These are phyloP conservation scores for Capsicum chinense DNA, from an alignment of 257 asterid genomes.

Conservation along the genomic window DNA sequence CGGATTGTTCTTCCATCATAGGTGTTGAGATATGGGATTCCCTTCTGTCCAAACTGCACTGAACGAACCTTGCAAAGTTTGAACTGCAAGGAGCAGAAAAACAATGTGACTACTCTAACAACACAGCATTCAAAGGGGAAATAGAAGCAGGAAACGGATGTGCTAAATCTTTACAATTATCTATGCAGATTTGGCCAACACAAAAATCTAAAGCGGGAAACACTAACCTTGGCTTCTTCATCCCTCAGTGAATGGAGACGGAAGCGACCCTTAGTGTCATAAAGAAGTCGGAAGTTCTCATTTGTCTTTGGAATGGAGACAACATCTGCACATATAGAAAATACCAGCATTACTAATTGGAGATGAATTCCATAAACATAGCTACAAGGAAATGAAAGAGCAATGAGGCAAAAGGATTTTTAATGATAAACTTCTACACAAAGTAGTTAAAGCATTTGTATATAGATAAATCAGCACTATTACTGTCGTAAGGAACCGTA, in stretches of 20 bases:
- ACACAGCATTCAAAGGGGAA: not conserved
- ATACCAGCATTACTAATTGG: not conserved
- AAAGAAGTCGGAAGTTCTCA: slow-evolving; percentile 42
- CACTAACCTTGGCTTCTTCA: slow-evolving; percentile 44
- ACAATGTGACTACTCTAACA: slow-evolving; percentile 20
- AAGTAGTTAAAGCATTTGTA: not conserved
- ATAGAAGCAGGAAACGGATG: slow-evolving; percentile 1
- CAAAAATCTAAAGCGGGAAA: not conserved
- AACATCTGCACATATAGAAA: not conserved
- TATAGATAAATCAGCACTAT: not conserved
- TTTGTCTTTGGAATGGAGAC: not conserved
- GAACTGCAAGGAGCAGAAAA: slow-evolving; percentile 35
- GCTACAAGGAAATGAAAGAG: not conserved
- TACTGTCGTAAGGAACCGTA: not conserved
- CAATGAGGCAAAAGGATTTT: not conserved
- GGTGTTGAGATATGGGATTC: slow-evolving; percentile 43
- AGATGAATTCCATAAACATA: not conserved
- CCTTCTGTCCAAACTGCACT: slow-evolving; percentile 42
- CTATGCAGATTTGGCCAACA: not conserved
- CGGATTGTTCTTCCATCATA: slow-evolving; percentile 48
- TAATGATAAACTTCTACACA: not conserved
- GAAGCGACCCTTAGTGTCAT: slow-evolving; percentile 43
- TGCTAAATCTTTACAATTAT: not conserved
- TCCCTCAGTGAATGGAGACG: slow-evolving; percentile 43
- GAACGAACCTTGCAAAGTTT: slow-evolving; percentile 49